A percentile compares a stretch with the other conserved stretches of the same genome.
Conservation (phyloP, 2,329 filamentous ascomycete genomes). For the Fusarium albidum region DNA sequence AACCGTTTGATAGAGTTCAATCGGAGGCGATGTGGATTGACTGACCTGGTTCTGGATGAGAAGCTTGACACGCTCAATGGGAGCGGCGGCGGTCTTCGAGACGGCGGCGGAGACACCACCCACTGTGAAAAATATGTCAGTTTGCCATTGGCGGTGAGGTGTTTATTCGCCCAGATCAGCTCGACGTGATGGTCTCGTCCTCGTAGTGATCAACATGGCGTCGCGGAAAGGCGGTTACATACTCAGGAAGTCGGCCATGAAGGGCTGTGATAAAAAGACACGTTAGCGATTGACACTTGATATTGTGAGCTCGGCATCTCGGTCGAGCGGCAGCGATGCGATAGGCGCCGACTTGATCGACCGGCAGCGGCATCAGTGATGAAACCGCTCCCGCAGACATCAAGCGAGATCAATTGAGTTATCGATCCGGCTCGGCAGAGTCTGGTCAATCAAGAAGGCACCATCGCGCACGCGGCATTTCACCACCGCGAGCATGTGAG, state of each 20-base stretch:
- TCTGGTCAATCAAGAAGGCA: conserved; percentile 13
- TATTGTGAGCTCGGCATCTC: background rate
- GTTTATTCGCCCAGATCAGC: conserved; percentile 10
- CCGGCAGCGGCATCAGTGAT: background rate
- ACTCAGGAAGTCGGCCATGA: conserved; percentile 99
- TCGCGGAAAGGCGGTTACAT: conserved; percentile 60
- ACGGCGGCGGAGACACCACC: conserved; percentile 99
- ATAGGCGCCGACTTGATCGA: background rate
- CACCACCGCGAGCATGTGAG: conserved; percentile 22
- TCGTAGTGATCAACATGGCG: conserved; percentile 16
- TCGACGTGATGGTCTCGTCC: conserved; percentile 12
- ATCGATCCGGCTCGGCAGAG: conserved; percentile 5
- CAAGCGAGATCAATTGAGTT: conserved; percentile 26
- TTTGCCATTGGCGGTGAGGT: conserved; percentile 14
- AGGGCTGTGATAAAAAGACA: conserved; percentile 68
- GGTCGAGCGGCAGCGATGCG: conserved; percentile 9
- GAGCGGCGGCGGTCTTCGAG: conserved; percentile 99
- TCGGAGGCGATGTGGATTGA: conserved; percentile 31
- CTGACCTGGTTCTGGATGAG: conserved; percentile 99
- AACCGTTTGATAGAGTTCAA: background rate
- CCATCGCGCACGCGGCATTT: conserved; percentile 44
- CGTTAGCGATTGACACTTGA: conserved; percentile 30
- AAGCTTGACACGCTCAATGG: conserved; percentile 99
- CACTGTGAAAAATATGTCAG: conserved; percentile 68
- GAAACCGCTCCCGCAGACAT: background rate